These are phyloP conservation scores for Diplogelasinospora grovesii DNA, from an alignment of 495 filamentous ascomycete genomes.

Conservation along the genomic window DNA sequence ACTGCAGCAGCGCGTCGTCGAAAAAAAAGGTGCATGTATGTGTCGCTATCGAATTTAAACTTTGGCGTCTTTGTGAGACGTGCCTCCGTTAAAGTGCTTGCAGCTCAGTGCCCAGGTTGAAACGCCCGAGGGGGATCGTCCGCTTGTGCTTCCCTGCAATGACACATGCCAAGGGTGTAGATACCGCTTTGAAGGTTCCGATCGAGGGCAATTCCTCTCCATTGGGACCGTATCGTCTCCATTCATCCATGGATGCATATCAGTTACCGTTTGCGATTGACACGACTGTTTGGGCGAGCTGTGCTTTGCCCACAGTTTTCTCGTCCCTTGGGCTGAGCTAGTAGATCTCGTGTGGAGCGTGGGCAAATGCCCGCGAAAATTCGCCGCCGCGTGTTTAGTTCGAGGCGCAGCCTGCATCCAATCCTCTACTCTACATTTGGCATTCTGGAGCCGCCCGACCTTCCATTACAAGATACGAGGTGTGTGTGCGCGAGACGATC, in stretches of 20 bases:
- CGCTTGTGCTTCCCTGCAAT: background rate
- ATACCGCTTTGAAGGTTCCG: conserved; percentile 4
- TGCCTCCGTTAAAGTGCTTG: background rate
- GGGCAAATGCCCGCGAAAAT: too few relatives aligned
- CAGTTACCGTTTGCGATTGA: too few relatives aligned
- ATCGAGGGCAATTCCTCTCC: conserved; percentile 2
- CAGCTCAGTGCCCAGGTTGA: conserved; percentile 6
- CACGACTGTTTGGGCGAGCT: too few relatives aligned
- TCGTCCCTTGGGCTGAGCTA: too few relatives aligned
- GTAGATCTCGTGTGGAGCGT: too few relatives aligned
- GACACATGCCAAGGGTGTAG: conserved; percentile 11
- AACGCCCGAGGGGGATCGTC: conserved; percentile 6
- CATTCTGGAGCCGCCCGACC: background rate
- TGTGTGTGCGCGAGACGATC: background rate
- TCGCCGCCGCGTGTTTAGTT: conserved; percentile 4
- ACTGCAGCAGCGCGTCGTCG: background rate
- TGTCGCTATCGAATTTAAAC: too few relatives aligned
- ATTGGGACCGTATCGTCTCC: too few relatives aligned
- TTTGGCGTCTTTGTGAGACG: background rate
- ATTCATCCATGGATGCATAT: too few relatives aligned
- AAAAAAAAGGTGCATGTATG: too few relatives aligned
- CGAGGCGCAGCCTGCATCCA: conserved; percentile 11
- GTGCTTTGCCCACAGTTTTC: too few relatives aligned
- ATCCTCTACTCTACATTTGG: background rate
- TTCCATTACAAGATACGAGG: background rate